Evolutionary conservation across 768 basidiomycete genomes (phyloP).

Genomic region (Amanita pallidorosea): DNA sequence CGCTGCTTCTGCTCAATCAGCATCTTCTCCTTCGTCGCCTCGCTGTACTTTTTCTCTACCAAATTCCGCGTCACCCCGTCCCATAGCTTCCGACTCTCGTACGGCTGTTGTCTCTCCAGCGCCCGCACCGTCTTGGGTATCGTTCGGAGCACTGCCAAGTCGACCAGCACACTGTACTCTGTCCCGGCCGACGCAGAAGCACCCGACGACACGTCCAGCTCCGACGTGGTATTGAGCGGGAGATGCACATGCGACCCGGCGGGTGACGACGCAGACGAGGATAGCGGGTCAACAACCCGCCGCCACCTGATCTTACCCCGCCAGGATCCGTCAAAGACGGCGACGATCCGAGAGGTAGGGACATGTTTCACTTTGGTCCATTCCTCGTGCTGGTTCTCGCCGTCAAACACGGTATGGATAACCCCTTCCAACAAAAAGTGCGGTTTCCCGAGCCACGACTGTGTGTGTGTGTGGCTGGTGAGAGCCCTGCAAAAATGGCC

Average conservation of each 20-base stretch:
- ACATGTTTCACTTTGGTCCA: slow-evolving; percentile 91
- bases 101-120: slow-evolving; percentile 62
- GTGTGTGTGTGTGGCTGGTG: background rate
- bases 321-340: slow-evolving; percentile 86
- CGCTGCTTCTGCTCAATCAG: slow-evolving; percentile 89
- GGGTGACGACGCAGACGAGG: slow-evolving; percentile 33
- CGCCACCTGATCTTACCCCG: slow-evolving; percentile 74
- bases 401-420: slow-evolving; percentile 70
- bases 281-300: slow-evolving; percentile 26
- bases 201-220: slow-evolving; percentile 22
- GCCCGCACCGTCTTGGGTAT: slow-evolving; percentile 84
- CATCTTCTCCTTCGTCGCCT: slow-evolving; percentile 89
- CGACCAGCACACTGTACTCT: slow-evolving; percentile 62
- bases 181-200: slow-evolving; percentile 17
- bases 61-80: slow-evolving; percentile 67
- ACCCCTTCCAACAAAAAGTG: slow-evolving; percentile 84
- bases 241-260: slow-evolving; percentile 33
- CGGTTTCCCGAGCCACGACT: slow-evolving; percentile 87
- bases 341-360: slow-evolving; percentile 65
- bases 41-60: slow-evolving; percentile 75
- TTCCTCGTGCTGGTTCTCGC: slow-evolving; percentile 48
- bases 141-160: slow-evolving; percentile 57
- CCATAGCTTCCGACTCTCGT: slow-evolving; percentile 87
- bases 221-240: slow-evolving; percentile 31
- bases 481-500: background rate